Evolutionary conservation across 164 flowering plant species (phyloP).

Genomic region (Macadamia tetraphylla): DNA sequence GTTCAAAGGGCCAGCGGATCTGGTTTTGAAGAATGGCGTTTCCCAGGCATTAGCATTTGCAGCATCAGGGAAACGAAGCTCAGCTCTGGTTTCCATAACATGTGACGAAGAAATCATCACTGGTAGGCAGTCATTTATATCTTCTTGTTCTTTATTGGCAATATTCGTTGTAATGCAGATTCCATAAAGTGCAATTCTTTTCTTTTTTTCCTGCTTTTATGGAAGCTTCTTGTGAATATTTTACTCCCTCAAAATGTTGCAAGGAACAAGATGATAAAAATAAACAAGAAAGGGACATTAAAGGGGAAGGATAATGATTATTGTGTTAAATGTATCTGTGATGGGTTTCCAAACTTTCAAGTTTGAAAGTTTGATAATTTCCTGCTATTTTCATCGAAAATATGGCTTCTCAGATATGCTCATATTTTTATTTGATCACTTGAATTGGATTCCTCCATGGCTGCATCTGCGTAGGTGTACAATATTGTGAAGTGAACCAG

Average conservation of each 20-base stretch:
- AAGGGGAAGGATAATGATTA: too few species aligned
- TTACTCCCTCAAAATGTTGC: too few species aligned
- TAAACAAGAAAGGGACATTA: too few species aligned
- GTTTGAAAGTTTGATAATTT: too few species aligned
- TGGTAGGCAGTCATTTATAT: slow-evolving; percentile 37
- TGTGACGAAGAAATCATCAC: slow-evolving; percentile 80
- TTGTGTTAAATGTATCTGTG: too few species aligned
- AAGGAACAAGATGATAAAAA: too few species aligned
- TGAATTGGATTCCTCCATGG: too few species aligned
- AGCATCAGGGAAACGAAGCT: slow-evolving; percentile 77
- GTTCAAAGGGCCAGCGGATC: slow-evolving; percentile 67
- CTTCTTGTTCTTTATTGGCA: neutral
- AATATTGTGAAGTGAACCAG: too few species aligned
- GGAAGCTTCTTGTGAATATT: neutral
- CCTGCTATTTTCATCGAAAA: too few species aligned
- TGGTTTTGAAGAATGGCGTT: slow-evolving; percentile 68
- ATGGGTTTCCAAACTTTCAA: neutral
- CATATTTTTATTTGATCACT: too few species aligned
- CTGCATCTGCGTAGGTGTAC: too few species aligned
- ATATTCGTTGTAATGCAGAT: neutral
- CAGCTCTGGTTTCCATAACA: slow-evolving; percentile 74
- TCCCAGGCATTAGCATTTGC: slow-evolving; percentile 84
- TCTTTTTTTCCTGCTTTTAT: neutral
- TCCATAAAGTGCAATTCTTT: neutral
- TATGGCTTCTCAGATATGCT: too few species aligned